Evolutionary conservation across 306 rosid species (phyloP), one percentile per base, ranked within the genome.

Genomic region (Malus sieversii): DNA sequence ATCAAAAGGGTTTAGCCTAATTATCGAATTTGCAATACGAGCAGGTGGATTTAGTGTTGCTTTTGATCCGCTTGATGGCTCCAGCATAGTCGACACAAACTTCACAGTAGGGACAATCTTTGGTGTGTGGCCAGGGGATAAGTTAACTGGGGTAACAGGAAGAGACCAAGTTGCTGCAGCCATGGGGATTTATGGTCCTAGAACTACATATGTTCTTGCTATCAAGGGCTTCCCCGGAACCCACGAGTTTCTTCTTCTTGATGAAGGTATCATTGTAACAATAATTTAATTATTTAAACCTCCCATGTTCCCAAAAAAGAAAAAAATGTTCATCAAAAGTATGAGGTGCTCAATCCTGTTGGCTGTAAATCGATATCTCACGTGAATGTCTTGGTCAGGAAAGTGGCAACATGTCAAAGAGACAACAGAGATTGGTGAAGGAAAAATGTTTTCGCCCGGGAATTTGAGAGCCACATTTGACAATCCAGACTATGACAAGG

Each of bases 121-220:
- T 84, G 99, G 99, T 1, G 99, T 88, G 80, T 92, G 99, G 99
- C 98, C 99, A 33, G 99, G 99, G 62, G 99, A 96, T 77, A 92
- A 92, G 89, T 77, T 96, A 66, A 84, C 87, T 12, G 98, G 98
- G n/a, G 89, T 96, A 59, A 88, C 90, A 0, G 99, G 99, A 81
- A 84, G 89, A 82, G 99, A 90, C 68, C 99, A 96, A 88, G 99
- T 86, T 61, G 99, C 99, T 22, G 92, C 99, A 32, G 99, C 99
- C 81, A 96, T 96, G 98, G 98, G 98, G 20, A 92, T 96, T 68
- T 84, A 90, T 61, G 99, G 99, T 80, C 99, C 99, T 8, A 84
- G 99, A 85, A 96, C 99, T 46, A 96, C 99, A 4, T 96, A 96
- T 83, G 99, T 96, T 63, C 84, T 96, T 82, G 96, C 99, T 71